Conservation (phyloP, 2,329 filamentous ascomycete species). For the Graphiopsis chlorocephala region DNA sequence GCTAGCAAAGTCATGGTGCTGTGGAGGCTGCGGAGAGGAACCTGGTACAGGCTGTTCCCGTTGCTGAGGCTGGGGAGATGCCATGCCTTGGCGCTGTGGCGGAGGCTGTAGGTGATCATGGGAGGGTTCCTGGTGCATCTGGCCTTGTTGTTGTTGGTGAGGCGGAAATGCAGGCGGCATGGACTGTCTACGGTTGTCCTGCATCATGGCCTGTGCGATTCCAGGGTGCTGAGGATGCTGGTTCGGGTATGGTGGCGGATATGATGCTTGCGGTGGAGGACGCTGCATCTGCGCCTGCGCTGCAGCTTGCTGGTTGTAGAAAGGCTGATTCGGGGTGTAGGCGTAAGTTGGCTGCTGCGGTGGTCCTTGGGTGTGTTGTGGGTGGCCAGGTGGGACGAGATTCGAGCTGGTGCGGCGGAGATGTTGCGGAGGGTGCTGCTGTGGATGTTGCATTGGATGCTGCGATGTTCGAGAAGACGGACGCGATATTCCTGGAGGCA, state of each 20-base stretch:
- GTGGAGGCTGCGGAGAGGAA: constrained; percentile 52
- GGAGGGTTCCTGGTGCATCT: constrained; percentile 29
- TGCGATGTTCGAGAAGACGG: constrained; percentile 75
- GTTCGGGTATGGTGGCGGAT: constrained; percentile 30
- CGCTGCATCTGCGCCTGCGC: constrained; percentile 48
- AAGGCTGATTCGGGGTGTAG: constrained; percentile 81
- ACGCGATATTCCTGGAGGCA: constrained; percentile 71
- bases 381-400: constrained; percentile 61
- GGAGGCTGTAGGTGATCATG: constrained; percentile 19
- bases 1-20: constrained; percentile 47
- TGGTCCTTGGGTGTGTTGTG: constrained; percentile 59
- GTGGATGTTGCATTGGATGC: constrained; percentile 54
- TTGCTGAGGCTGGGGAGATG: constrained; percentile 34
- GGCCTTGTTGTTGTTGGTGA: constrained; percentile 44
- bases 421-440: constrained; percentile 43
- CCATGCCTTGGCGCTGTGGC: constrained; percentile 34
- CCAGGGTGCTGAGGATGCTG: constrained; percentile 39
- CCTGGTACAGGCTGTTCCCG: constrained; percentile 35
- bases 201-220: constrained; percentile 67
- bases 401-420: constrained; percentile 72
- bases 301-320: constrained; percentile 67
- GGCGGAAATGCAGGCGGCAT: constrained; percentile 68
- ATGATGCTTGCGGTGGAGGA: constrained; percentile 29
- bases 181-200: constrained; percentile 72
- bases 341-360: constrained; percentile 62